Evolutionary conservation across 345 rosid species (phyloP).

Genomic region (Lumnitzera racemosa): DNA sequence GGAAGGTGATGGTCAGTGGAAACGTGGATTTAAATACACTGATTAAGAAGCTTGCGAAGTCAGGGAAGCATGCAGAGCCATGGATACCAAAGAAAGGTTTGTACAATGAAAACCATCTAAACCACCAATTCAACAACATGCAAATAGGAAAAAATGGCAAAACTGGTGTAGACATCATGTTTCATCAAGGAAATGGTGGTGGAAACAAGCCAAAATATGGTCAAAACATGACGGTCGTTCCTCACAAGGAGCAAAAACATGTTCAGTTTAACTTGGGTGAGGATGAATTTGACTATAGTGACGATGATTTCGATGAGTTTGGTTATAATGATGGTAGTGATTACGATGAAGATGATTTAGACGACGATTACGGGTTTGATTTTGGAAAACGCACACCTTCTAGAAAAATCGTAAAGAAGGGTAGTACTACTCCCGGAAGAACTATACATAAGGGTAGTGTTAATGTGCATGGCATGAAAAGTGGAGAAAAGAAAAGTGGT

Average conservation of each 20-base stretch:
- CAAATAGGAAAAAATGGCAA: conserved; percentile 34
- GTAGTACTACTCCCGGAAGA: conserved; percentile 28
- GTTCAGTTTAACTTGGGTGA: conserved; percentile 54
- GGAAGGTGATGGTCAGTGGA: conserved; percentile 79
- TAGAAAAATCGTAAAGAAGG: conserved; percentile 21
- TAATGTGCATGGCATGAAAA: conserved; percentile 2
- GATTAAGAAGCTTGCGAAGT: conserved; percentile 67
- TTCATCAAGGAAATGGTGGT: conserved; percentile 23
- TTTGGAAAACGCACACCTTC: conserved; percentile 7
- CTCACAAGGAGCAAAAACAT: conserved; percentile 48
- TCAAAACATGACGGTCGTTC: conserved; percentile 11
- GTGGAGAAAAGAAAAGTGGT: conserved; percentile 24
- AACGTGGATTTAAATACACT: conserved; percentile 66
- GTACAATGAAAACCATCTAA: conserved; percentile 24
- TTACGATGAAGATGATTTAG: conserved; percentile 24
- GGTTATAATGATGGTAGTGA: conserved; percentile 35
- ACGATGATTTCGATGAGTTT: conserved; percentile 26
- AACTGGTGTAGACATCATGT: conserved; percentile 30
- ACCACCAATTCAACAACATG: conserved; percentile 50
- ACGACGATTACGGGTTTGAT: conserved; percentile 34
- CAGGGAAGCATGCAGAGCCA: conserved; percentile 88
- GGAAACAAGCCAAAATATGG: no score
- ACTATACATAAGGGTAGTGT: conserved; percentile 15
- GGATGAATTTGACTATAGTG: conserved; percentile 43
- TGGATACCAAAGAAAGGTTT: conserved; percentile 51